Conservation (phyloP, 257 asterid species). For the Cinchona pubescens region DNA sequence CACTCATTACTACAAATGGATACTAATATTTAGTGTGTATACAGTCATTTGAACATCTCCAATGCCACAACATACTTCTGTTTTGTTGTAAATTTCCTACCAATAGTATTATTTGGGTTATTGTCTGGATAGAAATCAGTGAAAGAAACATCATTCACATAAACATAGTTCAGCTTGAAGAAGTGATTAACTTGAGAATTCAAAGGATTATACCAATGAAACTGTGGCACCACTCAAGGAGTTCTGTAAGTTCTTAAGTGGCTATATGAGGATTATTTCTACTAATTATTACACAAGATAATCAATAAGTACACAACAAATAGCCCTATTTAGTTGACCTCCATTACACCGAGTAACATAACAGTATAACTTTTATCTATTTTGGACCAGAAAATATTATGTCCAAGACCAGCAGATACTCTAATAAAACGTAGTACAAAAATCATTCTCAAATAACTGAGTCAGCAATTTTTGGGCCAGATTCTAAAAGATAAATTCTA, state of each 20-base stretch:
- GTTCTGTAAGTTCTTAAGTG: background rate
- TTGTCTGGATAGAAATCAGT: background rate
- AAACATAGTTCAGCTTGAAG: background rate
- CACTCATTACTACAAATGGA: background rate
- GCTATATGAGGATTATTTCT: background rate
- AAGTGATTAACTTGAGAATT: background rate
- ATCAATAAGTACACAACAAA: background rate
- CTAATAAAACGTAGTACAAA: background rate
- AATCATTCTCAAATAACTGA: conserved; percentile 1
- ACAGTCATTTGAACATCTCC: background rate
- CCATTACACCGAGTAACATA: background rate
- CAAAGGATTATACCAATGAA: background rate
- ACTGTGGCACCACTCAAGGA: no score
- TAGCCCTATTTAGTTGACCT: background rate
- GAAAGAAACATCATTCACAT: background rate
- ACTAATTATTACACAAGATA: background rate
- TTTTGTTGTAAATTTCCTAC: no score
- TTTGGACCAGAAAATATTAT: no score
- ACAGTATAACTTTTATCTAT: background rate
- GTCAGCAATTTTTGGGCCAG: background rate
- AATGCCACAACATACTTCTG: background rate
- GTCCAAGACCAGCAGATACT: background rate
- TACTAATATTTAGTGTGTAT: background rate
- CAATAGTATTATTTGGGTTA: background rate
- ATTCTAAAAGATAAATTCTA: background rate